Evolutionary conservation across 352 stramenopile species (phyloP).

Genomic region (Phytophthora rubi): DNA sequence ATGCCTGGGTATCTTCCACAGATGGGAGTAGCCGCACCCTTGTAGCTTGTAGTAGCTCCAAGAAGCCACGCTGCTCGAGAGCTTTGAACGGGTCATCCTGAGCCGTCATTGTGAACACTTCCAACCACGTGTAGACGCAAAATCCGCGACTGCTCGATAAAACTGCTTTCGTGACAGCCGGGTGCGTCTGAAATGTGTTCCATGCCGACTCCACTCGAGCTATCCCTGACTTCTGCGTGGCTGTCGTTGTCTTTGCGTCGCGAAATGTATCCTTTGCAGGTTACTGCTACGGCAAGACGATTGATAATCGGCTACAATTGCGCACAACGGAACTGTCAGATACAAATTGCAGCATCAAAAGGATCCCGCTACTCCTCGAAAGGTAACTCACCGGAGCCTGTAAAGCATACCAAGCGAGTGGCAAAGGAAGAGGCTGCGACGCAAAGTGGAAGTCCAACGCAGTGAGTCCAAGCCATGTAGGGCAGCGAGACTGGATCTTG

Average conservation of each 20-base stretch:
- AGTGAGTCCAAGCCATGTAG: conserved; percentile 91
- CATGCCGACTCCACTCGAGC: conserved; percentile 30
- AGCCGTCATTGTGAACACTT: conserved; percentile 33
- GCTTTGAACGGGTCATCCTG: conserved; percentile 1
- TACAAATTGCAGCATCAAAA: not conserved
- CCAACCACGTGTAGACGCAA: conserved; percentile 37
- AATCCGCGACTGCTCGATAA: conserved; percentile 22
- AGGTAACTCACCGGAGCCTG: conserved; percentile 65
- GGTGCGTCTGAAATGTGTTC: conserved; percentile 34
- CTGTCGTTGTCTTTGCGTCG: not conserved
- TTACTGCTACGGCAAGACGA: conserved; percentile 78
- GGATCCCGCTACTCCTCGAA: not conserved
- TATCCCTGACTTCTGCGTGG: conserved; percentile 10
- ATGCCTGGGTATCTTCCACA: conserved; percentile 50
- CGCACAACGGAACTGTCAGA: conserved; percentile 16
- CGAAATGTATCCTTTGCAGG: conserved; percentile 14
- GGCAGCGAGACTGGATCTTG: conserved; percentile 92
- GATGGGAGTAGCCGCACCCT: conserved; percentile 42
- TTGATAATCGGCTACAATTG: conserved; percentile 67
- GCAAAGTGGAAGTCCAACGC: conserved; percentile 94
- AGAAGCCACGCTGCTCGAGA: conserved; percentile 12
- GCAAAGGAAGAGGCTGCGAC: conserved; percentile 82
- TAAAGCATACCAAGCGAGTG: conserved; percentile 87
- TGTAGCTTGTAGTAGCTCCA: conserved; percentile 24
- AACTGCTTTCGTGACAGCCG: not conserved